Conservation (phyloP, 345 rosid genomes). For the Euphorbia lathyris region DNA sequence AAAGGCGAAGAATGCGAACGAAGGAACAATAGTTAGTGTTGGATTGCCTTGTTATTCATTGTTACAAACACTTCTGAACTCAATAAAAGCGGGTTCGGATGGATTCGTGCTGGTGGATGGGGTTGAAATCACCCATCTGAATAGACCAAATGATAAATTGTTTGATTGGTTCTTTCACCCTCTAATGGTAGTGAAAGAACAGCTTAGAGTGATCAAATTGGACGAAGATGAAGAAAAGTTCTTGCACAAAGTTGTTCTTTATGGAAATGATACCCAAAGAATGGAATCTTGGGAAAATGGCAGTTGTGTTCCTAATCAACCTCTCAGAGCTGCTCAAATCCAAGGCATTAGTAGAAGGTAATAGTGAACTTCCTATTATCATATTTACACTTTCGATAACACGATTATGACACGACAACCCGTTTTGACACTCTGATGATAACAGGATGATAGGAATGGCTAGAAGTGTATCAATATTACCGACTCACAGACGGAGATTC, state of each 20-base stretch:
- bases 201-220: slow-evolving; percentile 52
- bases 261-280: slow-evolving; percentile 44
- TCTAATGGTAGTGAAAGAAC: slow-evolving; percentile 66
- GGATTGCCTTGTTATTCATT: slow-evolving; percentile 67
- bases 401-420: no score
- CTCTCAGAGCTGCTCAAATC: slow-evolving; percentile 71
- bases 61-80: slow-evolving; percentile 49
- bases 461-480: slow-evolving; percentile 59
- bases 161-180: slow-evolving; percentile 80
- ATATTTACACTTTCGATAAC: no score
- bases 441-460: slow-evolving; percentile 71
- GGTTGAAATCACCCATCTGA: slow-evolving; percentile 57
- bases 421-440: no score
- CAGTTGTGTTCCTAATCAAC: slow-evolving; percentile 40
- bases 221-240: slow-evolving; percentile 55
- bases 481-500: slow-evolving; percentile 65
- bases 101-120: slow-evolving; percentile 58
- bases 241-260: slow-evolving; percentile 60
- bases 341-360: slow-evolving; percentile 87
- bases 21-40: slow-evolving; percentile 43
- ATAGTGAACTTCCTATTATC: slow-evolving; percentile 4
- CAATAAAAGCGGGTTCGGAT: slow-evolving; percentile 58
- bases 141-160: slow-evolving; percentile 69
- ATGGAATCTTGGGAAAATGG: slow-evolving; percentile 63
- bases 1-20: slow-evolving; percentile 46